These are phyloP conservation scores for Rubroshorea leprosula DNA, from an alignment of 345 rosid species.

Conservation along the genomic window DNA sequence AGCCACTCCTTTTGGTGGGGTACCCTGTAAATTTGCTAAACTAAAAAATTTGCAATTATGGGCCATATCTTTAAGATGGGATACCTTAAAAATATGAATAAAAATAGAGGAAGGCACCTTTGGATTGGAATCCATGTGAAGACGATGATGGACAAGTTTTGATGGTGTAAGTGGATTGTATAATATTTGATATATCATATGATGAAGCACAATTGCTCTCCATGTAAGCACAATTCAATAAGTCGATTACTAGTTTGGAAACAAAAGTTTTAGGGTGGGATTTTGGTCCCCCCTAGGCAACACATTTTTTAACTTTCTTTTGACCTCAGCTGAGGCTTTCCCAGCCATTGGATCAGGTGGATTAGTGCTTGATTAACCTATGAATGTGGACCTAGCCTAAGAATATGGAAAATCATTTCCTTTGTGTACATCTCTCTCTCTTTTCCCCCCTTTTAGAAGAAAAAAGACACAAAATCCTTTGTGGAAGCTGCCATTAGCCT, in stretches of 20 bases:
- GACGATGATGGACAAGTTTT: conserved; percentile 31
- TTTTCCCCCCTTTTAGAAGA: background rate
- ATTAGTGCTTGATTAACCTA: background rate
- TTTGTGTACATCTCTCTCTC: background rate
- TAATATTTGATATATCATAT: no score
- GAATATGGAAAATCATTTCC: conserved; percentile 7
- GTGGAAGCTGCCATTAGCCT: background rate
- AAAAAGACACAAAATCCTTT: conserved; percentile 3
- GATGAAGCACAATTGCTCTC: conserved; percentile 10
- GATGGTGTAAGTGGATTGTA: conserved; percentile 16
- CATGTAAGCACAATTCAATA: conserved; percentile 5
- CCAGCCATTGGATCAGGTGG: conserved; percentile 20
- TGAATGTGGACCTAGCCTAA: conserved; percentile 17
- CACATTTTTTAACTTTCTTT: conserved; percentile 18
- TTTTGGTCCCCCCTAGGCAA: conserved; percentile 26
- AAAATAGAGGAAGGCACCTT: conserved; percentile 12
- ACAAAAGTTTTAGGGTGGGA: conserved; percentile 22
- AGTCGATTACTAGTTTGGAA: background rate
- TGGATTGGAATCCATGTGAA: conserved; percentile 44
- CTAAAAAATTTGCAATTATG: conserved; percentile 11
- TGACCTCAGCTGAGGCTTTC: conserved; percentile 16
- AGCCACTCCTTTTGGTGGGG: conserved; percentile 2
- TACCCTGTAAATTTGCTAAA: background rate
- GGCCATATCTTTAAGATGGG: conserved; percentile 14
- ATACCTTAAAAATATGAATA: conserved; percentile 2